A percentile compares a stretch with the other conserved stretches of the same genome.
These are phyloP conservation scores for Yamadazyma triangularis DNA, from an alignment of 1,139 yeast genomes.

Conservation along the genomic window DNA sequence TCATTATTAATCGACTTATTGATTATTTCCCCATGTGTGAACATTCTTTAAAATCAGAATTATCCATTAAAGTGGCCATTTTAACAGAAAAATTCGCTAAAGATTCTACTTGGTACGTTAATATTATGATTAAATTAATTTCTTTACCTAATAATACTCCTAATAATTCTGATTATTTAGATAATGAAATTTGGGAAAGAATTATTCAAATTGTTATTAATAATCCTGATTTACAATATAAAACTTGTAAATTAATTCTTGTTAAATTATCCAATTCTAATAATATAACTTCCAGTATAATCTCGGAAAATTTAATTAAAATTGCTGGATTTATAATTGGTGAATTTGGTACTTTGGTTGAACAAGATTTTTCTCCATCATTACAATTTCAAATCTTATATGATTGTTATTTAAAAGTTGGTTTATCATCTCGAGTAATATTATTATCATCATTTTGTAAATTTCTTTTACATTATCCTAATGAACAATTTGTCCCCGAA, in stretches of 20 bases:
- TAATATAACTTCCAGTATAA: no score
- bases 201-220: constrained; percentile 83
- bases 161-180: constrained; percentile 24
- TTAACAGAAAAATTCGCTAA: constrained; percentile 77
- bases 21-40: constrained; percentile 63
- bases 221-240: constrained; percentile 65
- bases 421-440: constrained; percentile 63
- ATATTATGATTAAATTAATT: constrained; percentile 65
- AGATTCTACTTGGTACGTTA: constrained; percentile 82
- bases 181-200: constrained; percentile 85
- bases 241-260: constrained; percentile 55
- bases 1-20: constrained; percentile 60
- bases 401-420: constrained; percentile 57
- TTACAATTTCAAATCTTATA: constrained; percentile 64
- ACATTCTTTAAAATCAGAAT: constrained; percentile 60
- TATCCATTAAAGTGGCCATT: constrained; percentile 78
- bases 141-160: constrained; percentile 64
- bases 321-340: constrained; percentile 78
- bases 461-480: constrained; percentile 46
- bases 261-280: constrained; percentile 16
- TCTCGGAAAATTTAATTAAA: constrained; percentile 70
- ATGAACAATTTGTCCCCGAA: constrained; percentile 49
- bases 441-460: constrained; percentile 66
- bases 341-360: constrained; percentile 61
- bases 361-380: constrained; percentile 32